phyloP scores from a whole-genome alignment of 805 yeast species.

The Saccharomycopsis fermentans region DNA sequence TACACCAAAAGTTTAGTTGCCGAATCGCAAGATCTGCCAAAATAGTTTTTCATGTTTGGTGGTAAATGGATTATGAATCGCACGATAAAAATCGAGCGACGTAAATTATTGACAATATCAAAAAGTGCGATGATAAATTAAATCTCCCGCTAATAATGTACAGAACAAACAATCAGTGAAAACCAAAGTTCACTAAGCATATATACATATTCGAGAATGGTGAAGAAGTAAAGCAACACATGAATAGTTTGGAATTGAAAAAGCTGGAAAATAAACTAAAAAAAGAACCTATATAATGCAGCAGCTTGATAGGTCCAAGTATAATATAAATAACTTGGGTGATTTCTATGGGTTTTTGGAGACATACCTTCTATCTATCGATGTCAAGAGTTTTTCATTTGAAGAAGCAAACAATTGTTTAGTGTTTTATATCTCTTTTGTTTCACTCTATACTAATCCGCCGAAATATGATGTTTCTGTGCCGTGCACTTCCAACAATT shows the following conservation, averaged over 20 bases:
- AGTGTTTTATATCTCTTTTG: slow-evolving; percentile 14
- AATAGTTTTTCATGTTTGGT: not conserved
- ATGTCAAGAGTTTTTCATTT: slow-evolving; percentile 1
- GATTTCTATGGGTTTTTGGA: slow-evolving; percentile 14
- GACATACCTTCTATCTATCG: slow-evolving; percentile 7
- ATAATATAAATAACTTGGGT: slow-evolving; percentile 7
- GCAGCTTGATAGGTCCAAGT: slow-evolving; percentile 7
- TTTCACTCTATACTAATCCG: slow-evolving; percentile 9
- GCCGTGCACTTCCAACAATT: slow-evolving; percentile 3
- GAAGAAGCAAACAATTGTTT: slow-evolving; percentile 15
- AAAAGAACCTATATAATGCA: not conserved
- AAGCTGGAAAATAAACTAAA: not conserved
- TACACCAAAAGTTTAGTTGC: not conserved
- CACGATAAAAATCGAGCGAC: too few relatives aligned
- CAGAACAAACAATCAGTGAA: not conserved
- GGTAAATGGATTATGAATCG: not conserved
- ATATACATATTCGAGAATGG: too few relatives aligned
- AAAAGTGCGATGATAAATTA: too few relatives aligned
- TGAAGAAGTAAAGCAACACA: too few relatives aligned
- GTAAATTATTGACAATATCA: too few relatives aligned
- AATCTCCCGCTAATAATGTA: not conserved
- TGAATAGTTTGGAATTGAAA: not conserved
- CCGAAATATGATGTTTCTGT: slow-evolving; percentile 5
- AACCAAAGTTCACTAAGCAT: too few relatives aligned
- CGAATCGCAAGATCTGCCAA: not conserved